Conservation (phyloP, 306 rosid genomes). For the Malus fusca region DNA sequence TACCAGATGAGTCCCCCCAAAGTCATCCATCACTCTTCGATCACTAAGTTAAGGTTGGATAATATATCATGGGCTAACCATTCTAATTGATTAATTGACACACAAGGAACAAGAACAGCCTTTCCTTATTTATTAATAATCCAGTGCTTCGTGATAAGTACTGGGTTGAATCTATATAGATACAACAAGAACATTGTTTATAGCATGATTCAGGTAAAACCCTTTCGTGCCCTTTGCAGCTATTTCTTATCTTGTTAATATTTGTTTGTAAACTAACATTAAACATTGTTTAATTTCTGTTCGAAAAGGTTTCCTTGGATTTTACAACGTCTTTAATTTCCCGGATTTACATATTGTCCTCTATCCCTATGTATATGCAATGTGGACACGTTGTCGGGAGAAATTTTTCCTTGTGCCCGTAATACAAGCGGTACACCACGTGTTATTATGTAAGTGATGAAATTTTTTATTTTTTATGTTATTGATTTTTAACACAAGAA, state of each 20-base stretch:
- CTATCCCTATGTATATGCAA: not conserved
- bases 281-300: not conserved
- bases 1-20: slow-evolving; percentile 25
- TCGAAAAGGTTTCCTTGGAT: slow-evolving; percentile 15
- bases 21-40: not conserved
- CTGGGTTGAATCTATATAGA: not conserved
- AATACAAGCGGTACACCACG: too few species aligned
- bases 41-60: not conserved
- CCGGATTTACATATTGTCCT: not conserved
- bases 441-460: too few species aligned
- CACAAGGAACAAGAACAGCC: not conserved
- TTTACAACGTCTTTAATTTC: not conserved
- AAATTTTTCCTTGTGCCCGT: too few species aligned
- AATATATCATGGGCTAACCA: not conserved
- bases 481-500: too few species aligned
- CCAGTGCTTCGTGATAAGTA: not conserved
- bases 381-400: not conserved
- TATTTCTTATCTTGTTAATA: not conserved
- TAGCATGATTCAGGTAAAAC: not conserved
- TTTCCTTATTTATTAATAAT: not conserved
- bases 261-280: not conserved
- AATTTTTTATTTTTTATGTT: too few species aligned
- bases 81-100: not conserved
- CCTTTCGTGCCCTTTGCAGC: not conserved
- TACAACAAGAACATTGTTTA: not conserved